Evolutionary conservation across 2,329 filamentous ascomycete species (phyloP).

Genomic region (Calonectria crousiana): DNA sequence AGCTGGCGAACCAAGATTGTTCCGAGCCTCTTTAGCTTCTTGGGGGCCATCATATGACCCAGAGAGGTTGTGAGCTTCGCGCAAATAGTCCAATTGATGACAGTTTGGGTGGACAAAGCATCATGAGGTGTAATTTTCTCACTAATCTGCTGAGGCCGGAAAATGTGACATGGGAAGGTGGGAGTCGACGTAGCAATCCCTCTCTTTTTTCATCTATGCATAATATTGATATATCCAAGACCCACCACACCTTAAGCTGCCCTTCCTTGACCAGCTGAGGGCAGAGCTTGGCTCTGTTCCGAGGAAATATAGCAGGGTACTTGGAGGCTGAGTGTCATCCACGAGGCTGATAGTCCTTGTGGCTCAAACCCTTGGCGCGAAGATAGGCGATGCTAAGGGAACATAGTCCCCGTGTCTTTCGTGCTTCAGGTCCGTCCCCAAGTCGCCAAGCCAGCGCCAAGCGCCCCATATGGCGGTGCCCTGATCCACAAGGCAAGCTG

Average conservation of each 20-base stretch:
- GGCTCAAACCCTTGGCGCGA: background rate
- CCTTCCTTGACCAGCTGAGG: background rate
- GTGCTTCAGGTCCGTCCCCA: background rate
- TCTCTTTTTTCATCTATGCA: background rate
- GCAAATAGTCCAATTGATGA: background rate
- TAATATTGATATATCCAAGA: background rate
- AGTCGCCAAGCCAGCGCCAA: background rate
- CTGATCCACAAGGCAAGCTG: constrained; percentile 2
- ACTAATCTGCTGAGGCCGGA: background rate
- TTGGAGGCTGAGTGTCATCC: background rate
- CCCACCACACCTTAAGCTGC: background rate
- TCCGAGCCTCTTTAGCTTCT: background rate
- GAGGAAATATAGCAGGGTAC: background rate
- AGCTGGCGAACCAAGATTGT: background rate
- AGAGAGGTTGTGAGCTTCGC: background rate
- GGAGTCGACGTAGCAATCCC: background rate
- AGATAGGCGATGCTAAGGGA: background rate
- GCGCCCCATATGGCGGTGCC: background rate
- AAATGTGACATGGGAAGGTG: background rate
- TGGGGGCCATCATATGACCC: background rate
- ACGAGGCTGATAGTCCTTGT: background rate
- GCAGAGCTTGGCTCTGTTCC: background rate
- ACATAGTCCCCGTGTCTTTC: background rate
- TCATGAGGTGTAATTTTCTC: background rate
- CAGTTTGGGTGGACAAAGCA: background rate